These are phyloP conservation scores for Iberis pinnata DNA, from an alignment of 345 rosid species.

Conservation along the genomic window DNA sequence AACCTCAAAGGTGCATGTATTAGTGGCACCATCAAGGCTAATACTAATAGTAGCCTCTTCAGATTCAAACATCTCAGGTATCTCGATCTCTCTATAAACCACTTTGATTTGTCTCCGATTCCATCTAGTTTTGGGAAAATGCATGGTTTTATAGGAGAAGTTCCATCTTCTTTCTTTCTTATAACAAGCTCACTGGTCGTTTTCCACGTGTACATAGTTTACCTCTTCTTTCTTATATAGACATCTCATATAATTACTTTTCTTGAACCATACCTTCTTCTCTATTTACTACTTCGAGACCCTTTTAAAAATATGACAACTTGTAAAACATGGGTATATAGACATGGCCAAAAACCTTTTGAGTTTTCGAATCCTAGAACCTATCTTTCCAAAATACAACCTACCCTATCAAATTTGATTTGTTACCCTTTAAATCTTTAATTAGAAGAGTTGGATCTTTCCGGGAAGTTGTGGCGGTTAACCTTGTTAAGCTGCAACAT, in stretches of 20 bases:
- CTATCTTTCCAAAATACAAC: too few species aligned
- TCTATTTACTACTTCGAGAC: background rate
- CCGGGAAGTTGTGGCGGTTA: background rate
- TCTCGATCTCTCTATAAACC: background rate
- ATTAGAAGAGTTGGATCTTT: background rate
- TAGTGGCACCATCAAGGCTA: background rate
- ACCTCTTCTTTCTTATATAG: background rate
- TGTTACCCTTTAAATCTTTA: background rate
- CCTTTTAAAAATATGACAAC: background rate
- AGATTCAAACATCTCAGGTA: background rate
- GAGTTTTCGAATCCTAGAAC: background rate
- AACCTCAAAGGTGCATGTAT: background rate
- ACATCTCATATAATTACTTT: background rate
- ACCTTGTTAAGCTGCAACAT: too few species aligned
- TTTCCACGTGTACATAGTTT: background rate
- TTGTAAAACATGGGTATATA: background rate
- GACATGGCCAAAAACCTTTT: background rate
- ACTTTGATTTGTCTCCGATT: background rate
- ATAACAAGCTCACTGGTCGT: background rate
- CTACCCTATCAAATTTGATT: background rate
- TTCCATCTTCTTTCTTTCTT: background rate
- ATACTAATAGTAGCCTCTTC: conserved; percentile 6
- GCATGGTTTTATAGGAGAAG: background rate
- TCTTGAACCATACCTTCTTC: background rate
- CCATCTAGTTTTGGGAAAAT: background rate